These are phyloP conservation scores for Stagonosporopsis rhizophila DNA, from an alignment of 2,329 filamentous ascomycete species.

Conservation along the genomic window DNA sequence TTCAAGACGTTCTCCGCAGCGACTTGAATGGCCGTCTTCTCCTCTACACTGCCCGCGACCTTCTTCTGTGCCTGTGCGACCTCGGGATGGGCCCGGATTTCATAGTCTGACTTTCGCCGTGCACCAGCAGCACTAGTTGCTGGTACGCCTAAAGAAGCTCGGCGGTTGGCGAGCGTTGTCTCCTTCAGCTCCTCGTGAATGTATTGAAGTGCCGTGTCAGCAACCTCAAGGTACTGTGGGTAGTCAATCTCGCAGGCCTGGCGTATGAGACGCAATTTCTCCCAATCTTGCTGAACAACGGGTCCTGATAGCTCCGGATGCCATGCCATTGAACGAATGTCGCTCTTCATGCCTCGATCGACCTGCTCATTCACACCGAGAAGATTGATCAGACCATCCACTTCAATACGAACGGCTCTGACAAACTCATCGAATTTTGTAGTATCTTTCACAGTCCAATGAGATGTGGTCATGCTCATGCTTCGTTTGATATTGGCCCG, in stretches of 20 bases:
- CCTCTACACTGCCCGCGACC: constrained; percentile 1
- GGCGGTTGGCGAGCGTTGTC: constrained; percentile 27
- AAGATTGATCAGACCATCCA: constrained; percentile 54
- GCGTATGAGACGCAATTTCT: constrained; percentile 54
- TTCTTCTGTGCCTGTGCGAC: constrained; percentile 3
- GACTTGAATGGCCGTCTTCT: constrained; percentile 33
- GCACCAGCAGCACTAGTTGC: constrained; percentile 15
- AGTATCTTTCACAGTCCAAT: constrained; percentile 54
- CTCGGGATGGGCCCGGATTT: constrained; percentile 22
- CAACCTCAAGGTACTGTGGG: constrained; percentile 54
- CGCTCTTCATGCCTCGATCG: constrained; percentile 53
- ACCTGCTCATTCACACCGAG: constrained; percentile 54
- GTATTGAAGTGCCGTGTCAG: constrained; percentile 53
- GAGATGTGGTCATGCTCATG: constrained; percentile 44
- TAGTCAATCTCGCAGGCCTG: constrained; percentile 53
- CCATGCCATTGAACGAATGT: constrained; percentile 58
- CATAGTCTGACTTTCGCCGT: constrained; percentile 35
- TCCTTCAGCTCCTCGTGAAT: constrained; percentile 48
- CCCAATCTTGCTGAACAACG: constrained; percentile 43
- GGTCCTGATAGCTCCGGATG: constrained; percentile 53
- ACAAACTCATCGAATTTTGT: constrained; percentile 53
- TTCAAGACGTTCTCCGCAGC: constrained; percentile 30
- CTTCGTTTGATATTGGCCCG: constrained; percentile 45
- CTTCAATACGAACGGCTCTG: constrained; percentile 50
- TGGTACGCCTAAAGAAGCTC: constrained; percentile 22